Percentiles rank a stretch among this genome's conserved stretches.
phyloP scores from a whole-genome alignment of 352 stramenopile species.

The Lagenidium giganteum region DNA sequence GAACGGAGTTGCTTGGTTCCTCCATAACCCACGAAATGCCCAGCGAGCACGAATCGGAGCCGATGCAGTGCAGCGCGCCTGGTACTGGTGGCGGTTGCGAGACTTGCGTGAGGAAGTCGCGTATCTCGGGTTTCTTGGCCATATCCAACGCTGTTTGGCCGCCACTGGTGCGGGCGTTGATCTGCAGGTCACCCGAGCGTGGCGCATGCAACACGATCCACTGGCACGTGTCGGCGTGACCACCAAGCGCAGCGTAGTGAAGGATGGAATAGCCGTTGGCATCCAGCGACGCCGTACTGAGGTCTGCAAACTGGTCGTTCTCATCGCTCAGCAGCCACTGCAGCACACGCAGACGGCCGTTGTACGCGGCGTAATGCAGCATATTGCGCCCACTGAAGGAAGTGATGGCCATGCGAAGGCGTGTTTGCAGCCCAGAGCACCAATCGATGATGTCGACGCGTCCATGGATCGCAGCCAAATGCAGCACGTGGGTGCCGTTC shows the following conservation, averaged over 20 bases:
- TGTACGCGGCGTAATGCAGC: constrained; percentile 70
- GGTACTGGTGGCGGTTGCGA: constrained; percentile 29
- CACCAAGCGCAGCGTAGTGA: constrained; percentile 63
- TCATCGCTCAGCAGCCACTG: constrained; percentile 35
- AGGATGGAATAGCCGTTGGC: constrained; percentile 54
- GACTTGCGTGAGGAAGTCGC: constrained; percentile 33
- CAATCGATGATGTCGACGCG: constrained; percentile 55
- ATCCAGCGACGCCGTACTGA: constrained; percentile 34
- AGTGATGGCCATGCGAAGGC: constrained; percentile 30
- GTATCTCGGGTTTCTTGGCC: constrained; percentile 28
- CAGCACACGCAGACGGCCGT: constrained; percentile 37
- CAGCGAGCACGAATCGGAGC: constrained; percentile 39
- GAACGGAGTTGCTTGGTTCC: constrained; percentile 16
- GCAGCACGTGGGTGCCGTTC: constrained; percentile 57
- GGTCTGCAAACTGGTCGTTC: constrained; percentile 19
- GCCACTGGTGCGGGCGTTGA: constrained; percentile 38
- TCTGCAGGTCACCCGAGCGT: constrained; percentile 24
- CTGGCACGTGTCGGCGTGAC: constrained; percentile 44
- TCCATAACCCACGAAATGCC: constrained; percentile 57
- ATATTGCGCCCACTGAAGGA: constrained; percentile 59
- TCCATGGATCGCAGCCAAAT: constrained; percentile 64
- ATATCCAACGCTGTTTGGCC: constrained; percentile 38
- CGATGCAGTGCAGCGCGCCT: constrained; percentile 32
- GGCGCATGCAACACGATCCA: constrained; percentile 55
- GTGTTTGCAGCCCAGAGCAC: constrained; percentile 22